Evolutionary conservation across 2,329 filamentous ascomycete species (phyloP), one percentile per base, ranked within the genome.

Genomic region (Juglanconis oblonga): DNA sequence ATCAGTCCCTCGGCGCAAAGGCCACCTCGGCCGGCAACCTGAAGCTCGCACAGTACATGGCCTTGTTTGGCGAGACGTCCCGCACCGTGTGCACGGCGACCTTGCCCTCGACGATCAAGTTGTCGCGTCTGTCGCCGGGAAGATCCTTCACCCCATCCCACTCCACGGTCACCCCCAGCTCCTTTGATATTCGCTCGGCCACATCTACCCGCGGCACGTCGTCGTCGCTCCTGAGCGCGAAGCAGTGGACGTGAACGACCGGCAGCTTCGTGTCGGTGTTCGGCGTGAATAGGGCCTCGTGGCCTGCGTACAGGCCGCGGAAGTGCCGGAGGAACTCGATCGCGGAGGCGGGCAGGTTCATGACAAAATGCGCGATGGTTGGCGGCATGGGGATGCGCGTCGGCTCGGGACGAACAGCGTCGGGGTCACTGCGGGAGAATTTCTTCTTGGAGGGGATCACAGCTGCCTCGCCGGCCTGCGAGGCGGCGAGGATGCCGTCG

Each of bases 41-140:
- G 76, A 99, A 98, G 66, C 87, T 96, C 35, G 92, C 94, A 73
- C 95, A 98, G 74, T 94, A 98, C 93, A 97, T 97, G 71, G 89
- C 85, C 81, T 99, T 99, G 70, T 91, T 89, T 5, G 95, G 95
- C 61, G 92, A 91, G 58, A 99, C 95, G 66, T 96, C 87, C 65
- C 95, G 83, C 38, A 98, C 92, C 61, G 90, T 86, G 62, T 86
- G 76, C 64, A 92, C 84, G 0, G 77, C 77, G 42, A 85, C 76
- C 67, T 84, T 75, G 5, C 78, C 76, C 52, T 79, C 75, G 33
- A 72, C 71, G 32, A 75, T 73, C 59, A 84, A 77, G 11, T 77
- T 81, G 10, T 76, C 71, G 9, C 35, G 33, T 13, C 58, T 67
- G 71, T 54, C 81, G 70, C 62, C 69, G 63, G 47, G 76, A 68